Conservation (phyloP, 768 basidiomycete species). For the Lentinus tigrinus region DNA sequence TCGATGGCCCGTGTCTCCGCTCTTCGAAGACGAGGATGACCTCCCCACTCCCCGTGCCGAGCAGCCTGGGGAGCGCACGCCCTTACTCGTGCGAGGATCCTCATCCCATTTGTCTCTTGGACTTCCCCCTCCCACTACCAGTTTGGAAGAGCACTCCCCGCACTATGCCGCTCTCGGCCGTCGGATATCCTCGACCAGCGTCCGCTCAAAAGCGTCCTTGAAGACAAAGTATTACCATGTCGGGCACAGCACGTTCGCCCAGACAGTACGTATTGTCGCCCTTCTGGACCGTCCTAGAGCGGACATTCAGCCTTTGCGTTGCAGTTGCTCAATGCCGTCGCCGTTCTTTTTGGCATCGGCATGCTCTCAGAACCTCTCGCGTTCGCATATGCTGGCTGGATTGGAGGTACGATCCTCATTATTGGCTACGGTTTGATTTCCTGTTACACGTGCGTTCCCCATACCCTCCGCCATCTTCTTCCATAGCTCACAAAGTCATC, state of each 20-base stretch:
- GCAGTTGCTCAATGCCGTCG: conserved; percentile 87
- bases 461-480: not conserved
- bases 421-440: conserved; percentile 76
- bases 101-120: conserved; percentile 12
- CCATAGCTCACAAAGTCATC: conserved; percentile 4
- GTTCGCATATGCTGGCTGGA: conserved; percentile 91
- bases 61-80: conserved; percentile 20
- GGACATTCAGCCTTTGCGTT: not conserved
- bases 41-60: conserved; percentile 7
- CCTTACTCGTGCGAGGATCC: conserved; percentile 16
- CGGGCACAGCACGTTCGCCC: conserved; percentile 71
- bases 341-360: conserved; percentile 84
- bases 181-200: conserved; percentile 3
- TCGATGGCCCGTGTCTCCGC: not conserved
- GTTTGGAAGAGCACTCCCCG: conserved; percentile 1
- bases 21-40: conserved; percentile 1
- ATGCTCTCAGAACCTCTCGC: conserved; percentile 89
- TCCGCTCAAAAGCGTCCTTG: conserved; percentile 3
- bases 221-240: conserved; percentile 26
- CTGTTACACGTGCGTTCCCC: conserved; percentile 80
- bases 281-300: too few relatives aligned
- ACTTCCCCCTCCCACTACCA: not conserved
- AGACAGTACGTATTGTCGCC: conserved; percentile 49
- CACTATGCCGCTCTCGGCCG: conserved; percentile 6
- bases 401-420: conserved; percentile 70